These are phyloP conservation scores for Leccinum barrowsii DNA, from an alignment of 768 basidiomycete species.

Conservation along the genomic window DNA sequence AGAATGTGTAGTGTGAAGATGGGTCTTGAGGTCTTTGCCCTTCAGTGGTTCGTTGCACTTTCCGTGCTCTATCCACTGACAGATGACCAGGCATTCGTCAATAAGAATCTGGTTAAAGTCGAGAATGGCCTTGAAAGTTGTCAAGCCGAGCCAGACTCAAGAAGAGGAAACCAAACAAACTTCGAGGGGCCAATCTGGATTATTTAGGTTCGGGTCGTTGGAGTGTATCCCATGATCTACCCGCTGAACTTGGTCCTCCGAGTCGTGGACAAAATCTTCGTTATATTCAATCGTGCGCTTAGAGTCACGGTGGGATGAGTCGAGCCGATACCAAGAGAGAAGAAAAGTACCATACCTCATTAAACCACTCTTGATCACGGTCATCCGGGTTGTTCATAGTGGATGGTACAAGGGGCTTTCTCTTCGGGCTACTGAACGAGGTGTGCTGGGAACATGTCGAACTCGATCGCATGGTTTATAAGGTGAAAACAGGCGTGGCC, in stretches of 20 bases:
- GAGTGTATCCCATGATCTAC: background rate
- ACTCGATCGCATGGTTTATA: conserved; percentile 8
- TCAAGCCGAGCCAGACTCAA: background rate
- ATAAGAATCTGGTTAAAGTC: conserved; percentile 1
- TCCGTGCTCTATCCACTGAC: conserved; percentile 4
- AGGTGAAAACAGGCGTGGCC: background rate
- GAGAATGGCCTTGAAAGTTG: conserved; percentile 2
- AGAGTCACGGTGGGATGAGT: background rate
- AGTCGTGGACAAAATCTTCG: background rate
- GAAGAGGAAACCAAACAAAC: background rate
- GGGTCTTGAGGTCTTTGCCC: background rate
- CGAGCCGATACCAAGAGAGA: background rate
- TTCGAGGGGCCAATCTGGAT: background rate
- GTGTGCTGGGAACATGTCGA: background rate
- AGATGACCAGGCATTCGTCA: background rate
- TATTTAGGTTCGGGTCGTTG: background rate
- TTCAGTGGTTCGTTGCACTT: background rate
- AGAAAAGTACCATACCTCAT: background rate
- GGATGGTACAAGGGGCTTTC: background rate
- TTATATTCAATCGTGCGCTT: background rate
- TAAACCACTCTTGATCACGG: background rate
- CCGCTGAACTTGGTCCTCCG: conserved; percentile 6
- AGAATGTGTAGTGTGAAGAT: conserved; percentile 5
- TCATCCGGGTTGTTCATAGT: background rate
- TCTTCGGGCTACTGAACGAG: background rate